Evolutionary conservation across 768 basidiomycete genomes (phyloP).

Genomic region (Pleurotus cornucopiae): DNA sequence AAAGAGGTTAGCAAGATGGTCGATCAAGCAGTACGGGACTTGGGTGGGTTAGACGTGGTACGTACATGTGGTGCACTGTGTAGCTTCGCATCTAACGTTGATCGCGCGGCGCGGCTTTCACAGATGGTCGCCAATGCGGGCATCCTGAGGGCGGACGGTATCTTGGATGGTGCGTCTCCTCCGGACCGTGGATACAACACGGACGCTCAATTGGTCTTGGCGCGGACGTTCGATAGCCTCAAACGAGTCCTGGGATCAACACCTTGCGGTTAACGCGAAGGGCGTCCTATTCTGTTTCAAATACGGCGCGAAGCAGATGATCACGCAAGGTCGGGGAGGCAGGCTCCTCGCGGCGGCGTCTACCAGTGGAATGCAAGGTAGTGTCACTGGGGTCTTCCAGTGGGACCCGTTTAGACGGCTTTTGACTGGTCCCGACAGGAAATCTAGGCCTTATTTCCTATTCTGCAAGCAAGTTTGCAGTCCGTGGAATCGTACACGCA

Average conservation of each 20-base stretch:
- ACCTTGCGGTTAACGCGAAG: conserved; percentile 19
- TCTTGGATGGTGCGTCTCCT: not conserved
- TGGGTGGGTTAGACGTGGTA: conserved; percentile 24
- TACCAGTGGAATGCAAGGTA: conserved; percentile 34
- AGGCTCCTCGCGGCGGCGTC: conserved; percentile 37
- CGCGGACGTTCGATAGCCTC: not conserved
- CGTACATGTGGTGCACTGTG: not conserved
- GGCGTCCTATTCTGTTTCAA: conserved; percentile 33
- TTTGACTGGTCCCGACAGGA: too few species aligned
- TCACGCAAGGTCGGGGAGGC: conserved; percentile 35
- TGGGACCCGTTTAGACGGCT: too few species aligned
- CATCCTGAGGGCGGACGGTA: not conserved
- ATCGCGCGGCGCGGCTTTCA: not conserved
- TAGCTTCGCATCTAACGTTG: not conserved
- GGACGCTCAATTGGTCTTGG: not conserved
- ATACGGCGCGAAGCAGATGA: conserved; percentile 32
- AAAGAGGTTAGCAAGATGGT: conserved; percentile 23
- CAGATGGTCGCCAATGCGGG: not conserved
- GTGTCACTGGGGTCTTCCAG: not conserved
- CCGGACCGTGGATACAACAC: not conserved
- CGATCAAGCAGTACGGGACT: conserved; percentile 16
- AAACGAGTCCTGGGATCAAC: not conserved
- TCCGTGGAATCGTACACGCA: conserved; percentile 37
- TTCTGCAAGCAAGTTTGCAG: conserved; percentile 35
- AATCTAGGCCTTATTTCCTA: conserved; percentile 19